Conservation (phyloP, 1,284 basidiomycete genomes). For the Trichosporon asahii region DNA sequence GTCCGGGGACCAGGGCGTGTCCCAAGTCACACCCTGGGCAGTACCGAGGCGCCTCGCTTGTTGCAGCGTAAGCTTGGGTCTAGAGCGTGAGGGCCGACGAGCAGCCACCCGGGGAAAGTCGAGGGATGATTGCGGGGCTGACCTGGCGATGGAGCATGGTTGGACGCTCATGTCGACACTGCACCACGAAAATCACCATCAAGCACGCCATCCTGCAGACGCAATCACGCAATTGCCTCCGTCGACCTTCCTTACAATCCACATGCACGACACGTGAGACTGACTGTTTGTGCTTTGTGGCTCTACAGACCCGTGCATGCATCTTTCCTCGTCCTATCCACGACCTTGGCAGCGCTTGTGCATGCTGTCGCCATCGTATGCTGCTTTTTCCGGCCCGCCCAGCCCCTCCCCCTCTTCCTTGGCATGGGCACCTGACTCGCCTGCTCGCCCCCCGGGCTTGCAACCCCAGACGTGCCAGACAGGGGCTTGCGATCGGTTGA, state of each 20-base stretch:
- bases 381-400: neutral
- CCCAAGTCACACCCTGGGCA: neutral
- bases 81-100: no score
- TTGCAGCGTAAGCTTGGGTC: neutral
- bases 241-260: neutral
- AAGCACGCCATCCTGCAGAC: neutral
- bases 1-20: neutral
- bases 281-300: no score
- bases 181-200: neutral
- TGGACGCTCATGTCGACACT: conserved; percentile 1
- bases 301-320: neutral
- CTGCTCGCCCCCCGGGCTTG: neutral
- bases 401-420: neutral
- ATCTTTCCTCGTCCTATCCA: neutral
- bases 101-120: neutral
- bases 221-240: conserved; percentile 10
- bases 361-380: neutral
- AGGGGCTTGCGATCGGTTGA: no score
- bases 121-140: no score
- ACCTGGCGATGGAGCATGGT: neutral
- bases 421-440: neutral
- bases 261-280: neutral
- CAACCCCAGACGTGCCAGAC: no score
- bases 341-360: neutral
- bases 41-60: neutral